Conservation (phyloP, 306 rosid species). For the Trifolium pratense region DNA sequence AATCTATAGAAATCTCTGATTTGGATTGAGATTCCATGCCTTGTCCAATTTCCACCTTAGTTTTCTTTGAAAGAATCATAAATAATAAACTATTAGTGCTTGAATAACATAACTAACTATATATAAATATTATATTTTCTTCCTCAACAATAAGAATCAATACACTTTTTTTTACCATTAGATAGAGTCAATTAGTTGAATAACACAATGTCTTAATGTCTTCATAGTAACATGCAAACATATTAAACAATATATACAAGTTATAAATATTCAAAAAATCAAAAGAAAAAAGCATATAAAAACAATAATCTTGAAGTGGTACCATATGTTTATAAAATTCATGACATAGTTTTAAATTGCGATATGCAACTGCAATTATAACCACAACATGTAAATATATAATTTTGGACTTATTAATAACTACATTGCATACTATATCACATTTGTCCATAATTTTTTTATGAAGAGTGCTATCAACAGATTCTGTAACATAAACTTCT, state of each 20-base stretch:
- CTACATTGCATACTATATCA: no score
- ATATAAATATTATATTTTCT: no score
- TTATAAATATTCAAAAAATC: neutral
- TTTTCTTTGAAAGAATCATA: slow-evolving; percentile 28
- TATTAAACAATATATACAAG: neutral
- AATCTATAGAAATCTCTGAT: neutral
- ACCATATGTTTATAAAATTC: neutral
- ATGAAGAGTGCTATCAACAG: neutral
- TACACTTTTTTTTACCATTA: no score
- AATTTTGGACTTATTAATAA: no score
- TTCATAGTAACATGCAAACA: neutral
- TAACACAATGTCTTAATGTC: neutral
- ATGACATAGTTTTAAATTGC: neutral
- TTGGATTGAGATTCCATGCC: neutral
- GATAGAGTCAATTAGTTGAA: no score
- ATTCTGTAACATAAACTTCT: neutral
- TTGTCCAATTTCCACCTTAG: slow-evolving; percentile 28
- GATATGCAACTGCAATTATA: neutral
- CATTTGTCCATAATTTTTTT: neutral
- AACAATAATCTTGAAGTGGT: neutral
- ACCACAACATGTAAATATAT: no score
- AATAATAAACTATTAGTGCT: neutral
- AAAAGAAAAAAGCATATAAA: neutral
- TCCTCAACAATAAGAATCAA: no score
- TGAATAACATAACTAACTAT: neutral